Percentiles rank a stretch among this genome's conserved stretches.
phyloP scores from a whole-genome alignment of 768 basidiomycete species.

The Leccinum rimulosum region DNA sequence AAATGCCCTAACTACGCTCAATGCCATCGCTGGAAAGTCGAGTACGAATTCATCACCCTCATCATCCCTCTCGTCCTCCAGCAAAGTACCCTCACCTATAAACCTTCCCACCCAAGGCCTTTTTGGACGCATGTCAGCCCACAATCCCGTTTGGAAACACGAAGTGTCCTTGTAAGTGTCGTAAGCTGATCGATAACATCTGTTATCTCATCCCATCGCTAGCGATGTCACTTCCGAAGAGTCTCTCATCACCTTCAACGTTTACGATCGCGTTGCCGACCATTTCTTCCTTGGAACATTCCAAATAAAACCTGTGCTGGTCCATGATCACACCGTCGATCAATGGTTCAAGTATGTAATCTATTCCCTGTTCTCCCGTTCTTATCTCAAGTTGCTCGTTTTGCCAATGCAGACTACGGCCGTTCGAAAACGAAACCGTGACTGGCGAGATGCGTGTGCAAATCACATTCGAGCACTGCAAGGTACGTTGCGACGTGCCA shows the following conservation, averaged over 20 bases:
- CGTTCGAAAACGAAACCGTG: constrained; percentile 77
- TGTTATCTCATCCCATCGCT: constrained; percentile 22
- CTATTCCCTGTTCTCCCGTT: constrained; percentile 14
- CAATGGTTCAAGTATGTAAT: constrained; percentile 90
- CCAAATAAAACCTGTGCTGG: constrained; percentile 85
- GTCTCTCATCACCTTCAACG: constrained; percentile 80
- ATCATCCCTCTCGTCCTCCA: constrained; percentile 40
- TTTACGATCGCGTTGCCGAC: constrained; percentile 86
- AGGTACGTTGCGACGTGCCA: constrained; percentile 46
- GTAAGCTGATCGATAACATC: constrained; percentile 8
- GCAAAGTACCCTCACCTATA: constrained; percentile 32
- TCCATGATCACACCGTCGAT: constrained; percentile 94
- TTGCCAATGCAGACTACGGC: constrained; percentile 51
- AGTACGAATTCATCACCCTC: constrained; percentile 45
- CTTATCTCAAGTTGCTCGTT: constrained; percentile 12
- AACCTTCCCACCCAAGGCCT: constrained; percentile 40
- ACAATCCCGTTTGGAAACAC: constrained; percentile 99
- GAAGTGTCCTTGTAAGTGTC: constrained; percentile 91
- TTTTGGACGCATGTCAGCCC: constrained; percentile 64
- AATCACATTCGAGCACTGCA: constrained; percentile 88
- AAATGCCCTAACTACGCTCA: constrained; percentile 64
- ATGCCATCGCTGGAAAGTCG: constrained; percentile 51
- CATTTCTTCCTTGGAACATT: constrained; percentile 89
- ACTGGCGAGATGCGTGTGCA: constrained; percentile 94
- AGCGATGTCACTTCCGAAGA: constrained; percentile 94